Conservation (phyloP, 2,329 filamentous ascomycete species). For the Colletotrichum spaethianum region DNA sequence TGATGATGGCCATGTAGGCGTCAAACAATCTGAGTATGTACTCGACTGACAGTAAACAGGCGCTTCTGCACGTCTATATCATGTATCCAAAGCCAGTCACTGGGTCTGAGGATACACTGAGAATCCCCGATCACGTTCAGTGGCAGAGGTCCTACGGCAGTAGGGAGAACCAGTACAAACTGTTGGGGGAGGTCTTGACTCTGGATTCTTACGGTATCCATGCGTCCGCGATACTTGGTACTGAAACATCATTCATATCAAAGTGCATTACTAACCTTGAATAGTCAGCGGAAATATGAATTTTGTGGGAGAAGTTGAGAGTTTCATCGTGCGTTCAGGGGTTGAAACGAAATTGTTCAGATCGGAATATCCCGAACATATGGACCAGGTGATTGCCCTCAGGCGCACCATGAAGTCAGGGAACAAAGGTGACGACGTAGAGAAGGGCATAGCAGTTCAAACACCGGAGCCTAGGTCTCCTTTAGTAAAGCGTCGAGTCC, state of each 20-base stretch:
- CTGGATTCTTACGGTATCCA: not conserved
- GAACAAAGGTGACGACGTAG: not conserved
- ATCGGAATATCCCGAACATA: not conserved
- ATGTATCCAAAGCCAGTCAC: slow-evolving; percentile 10
- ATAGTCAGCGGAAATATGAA: slow-evolving; percentile 4
- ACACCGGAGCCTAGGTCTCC: not conserved
- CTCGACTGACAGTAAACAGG: not conserved
- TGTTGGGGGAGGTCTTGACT: not conserved
- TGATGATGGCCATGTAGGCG: not conserved
- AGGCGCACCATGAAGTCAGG: not conserved
- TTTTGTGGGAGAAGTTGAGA: not conserved
- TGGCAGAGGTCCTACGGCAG: not conserved
- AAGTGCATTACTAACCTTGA: not conserved
- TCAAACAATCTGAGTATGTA: not conserved
- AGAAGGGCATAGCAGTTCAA: not conserved
- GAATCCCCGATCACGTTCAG: not conserved
- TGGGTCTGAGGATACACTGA: not conserved
- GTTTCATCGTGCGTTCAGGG: not conserved
- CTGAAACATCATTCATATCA: not conserved
- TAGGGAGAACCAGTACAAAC: slow-evolving; percentile 10
- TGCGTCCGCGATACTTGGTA: slow-evolving; percentile 3
- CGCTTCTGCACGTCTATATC: slow-evolving; percentile 3
- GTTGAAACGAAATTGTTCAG: slow-evolving; percentile 7
- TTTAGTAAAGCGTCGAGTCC: slow-evolving; percentile 6
- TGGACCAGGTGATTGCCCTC: not conserved